Evolutionary conservation across 345 rosid genomes (phyloP), one percentile per base, ranked within the genome.

Genomic region (Lumnitzera littorea): DNA sequence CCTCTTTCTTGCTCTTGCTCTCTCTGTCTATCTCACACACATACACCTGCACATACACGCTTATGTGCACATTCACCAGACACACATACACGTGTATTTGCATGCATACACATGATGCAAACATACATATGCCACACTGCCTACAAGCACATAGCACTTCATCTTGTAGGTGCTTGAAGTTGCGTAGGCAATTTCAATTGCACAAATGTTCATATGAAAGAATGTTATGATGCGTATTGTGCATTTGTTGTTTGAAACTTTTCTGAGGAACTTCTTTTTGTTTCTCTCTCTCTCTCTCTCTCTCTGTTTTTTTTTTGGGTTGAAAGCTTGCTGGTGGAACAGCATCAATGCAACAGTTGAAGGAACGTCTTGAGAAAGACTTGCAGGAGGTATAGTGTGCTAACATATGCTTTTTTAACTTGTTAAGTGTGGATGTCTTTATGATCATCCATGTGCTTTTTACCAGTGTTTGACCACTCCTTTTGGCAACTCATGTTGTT

Each of bases 321-420:
- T 63, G 70, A n/a, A 73, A 92, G 98, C 96, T 92, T 73, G 89
- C 97, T 70, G 98, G 98, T 72, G 98, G 98, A 66, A 92, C 98
- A 36, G 88, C 98, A 72, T 89, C 98, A 15, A 92, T 92, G 97
- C 98, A 92, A 76, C 98, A 92, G 70, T 65, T 89, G 78, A 92
- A 92, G 84, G 98, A 92, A 70, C 96, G 97, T 41, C 97, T 92
- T 27, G 98, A 92, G 78, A 92, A 92, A 76, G 98, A 92, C 70
- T 80, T 92, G 83, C 73, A 89, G 11, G 98, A 92, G 91, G 98
- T 92, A 70, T 49, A 53, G 53, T 70, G 48, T 24, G 31, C 52
- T 23, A 13, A 51, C 14, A 13, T 27, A 17, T 31, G 49, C 55
- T 23, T 16, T 24, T 23, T 20, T 24, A 29, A 4, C 5, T 12